These are phyloP conservation scores for Coffea eugenioides DNA, from an alignment of 257 asterid genomes.

Conservation along the genomic window DNA sequence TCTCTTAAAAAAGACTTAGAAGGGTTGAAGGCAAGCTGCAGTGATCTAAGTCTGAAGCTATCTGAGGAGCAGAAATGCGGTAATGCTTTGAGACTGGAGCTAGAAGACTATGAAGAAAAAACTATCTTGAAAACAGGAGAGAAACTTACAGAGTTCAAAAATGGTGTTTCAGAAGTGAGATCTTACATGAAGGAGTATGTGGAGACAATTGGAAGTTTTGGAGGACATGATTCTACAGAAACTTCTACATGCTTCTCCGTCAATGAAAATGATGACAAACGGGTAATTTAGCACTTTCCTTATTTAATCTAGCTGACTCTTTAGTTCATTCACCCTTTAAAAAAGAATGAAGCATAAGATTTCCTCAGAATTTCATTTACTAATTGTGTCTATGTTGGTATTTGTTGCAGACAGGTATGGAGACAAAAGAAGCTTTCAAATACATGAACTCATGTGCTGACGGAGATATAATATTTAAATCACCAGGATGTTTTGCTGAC, in stretches of 20 bases:
- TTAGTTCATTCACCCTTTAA: constrained; percentile 10
- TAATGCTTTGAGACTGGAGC: constrained; percentile 39
- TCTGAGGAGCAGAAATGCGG: constrained; percentile 43
- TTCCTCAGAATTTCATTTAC: constrained; percentile 1
- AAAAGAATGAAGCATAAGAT: not conserved
- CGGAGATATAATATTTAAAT: constrained; percentile 23
- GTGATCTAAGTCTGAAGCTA: constrained; percentile 38
- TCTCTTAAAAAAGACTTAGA: constrained; percentile 49
- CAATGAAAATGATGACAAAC: constrained; percentile 32
- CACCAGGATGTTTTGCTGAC: constrained; percentile 12
- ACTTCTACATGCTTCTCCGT: constrained; percentile 22
- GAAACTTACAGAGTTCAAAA: constrained; percentile 54
- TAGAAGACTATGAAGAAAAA: constrained; percentile 50
- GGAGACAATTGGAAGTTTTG: constrained; percentile 36
- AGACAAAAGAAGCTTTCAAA: constrained; percentile 31
- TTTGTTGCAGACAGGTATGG: constrained; percentile 69
- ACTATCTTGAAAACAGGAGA: constrained; percentile 52
- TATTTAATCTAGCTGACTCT: constrained; percentile 13
- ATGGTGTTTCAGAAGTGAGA: constrained; percentile 60
- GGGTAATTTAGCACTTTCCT: constrained; percentile 44
- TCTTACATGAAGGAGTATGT: constrained; percentile 44
- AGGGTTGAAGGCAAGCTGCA: constrained; percentile 43
- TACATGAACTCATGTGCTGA: constrained; percentile 24
- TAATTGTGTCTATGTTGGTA: constrained; percentile 14
- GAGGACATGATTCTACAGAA: constrained; percentile 20